Conservation (phyloP, 1,284 basidiomycete species). For the Cryptococcus maquisensis region DNA sequence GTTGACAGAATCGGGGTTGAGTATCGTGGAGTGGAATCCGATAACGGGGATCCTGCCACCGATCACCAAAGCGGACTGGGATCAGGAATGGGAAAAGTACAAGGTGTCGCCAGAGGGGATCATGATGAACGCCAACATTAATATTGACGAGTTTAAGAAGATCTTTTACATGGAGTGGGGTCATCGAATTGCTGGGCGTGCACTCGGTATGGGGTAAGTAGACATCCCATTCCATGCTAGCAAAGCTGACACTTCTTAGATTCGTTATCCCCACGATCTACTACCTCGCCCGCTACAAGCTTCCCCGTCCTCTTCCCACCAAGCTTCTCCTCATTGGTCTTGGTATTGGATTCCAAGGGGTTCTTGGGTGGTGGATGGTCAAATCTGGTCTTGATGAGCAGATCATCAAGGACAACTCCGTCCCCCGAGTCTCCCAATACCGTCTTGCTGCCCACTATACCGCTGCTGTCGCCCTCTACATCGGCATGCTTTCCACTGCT, state of each 20-base stretch:
- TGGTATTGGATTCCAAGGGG: constrained; percentile 81
- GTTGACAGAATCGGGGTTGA: constrained; percentile 93
- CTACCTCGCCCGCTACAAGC: constrained; percentile 66
- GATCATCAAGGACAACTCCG: constrained; percentile 70
- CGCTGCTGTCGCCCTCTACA: constrained; percentile 83
- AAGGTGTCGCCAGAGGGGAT: constrained; percentile 92
- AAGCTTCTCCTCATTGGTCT: constrained; percentile 67
- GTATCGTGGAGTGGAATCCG: constrained; percentile 97
- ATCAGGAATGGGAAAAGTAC: constrained; percentile 91
- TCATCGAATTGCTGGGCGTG: constrained; percentile 86
- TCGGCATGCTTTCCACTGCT: constrained; percentile 83
- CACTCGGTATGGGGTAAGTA: constrained; percentile 64
- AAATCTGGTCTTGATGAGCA: constrained; percentile 87
- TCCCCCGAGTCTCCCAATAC: constrained; percentile 95
- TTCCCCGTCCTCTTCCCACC: constrained; percentile 60
- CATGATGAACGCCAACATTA: constrained; percentile 84
- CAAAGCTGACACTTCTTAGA: constrained; percentile 44
- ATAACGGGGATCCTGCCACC: constrained; percentile 88
- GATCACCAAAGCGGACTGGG: constrained; percentile 71
- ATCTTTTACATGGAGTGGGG: constrained; percentile 99
- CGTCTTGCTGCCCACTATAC: constrained; percentile 90
- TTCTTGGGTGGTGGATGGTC: constrained; percentile 99
- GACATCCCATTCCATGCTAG: not conserved
- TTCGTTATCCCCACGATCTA: constrained; percentile 77
- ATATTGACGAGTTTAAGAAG: constrained; percentile 84